Base-by-base conservation (phyloP, 148 eudicot species). In the Agrostemma githago region DNA sequence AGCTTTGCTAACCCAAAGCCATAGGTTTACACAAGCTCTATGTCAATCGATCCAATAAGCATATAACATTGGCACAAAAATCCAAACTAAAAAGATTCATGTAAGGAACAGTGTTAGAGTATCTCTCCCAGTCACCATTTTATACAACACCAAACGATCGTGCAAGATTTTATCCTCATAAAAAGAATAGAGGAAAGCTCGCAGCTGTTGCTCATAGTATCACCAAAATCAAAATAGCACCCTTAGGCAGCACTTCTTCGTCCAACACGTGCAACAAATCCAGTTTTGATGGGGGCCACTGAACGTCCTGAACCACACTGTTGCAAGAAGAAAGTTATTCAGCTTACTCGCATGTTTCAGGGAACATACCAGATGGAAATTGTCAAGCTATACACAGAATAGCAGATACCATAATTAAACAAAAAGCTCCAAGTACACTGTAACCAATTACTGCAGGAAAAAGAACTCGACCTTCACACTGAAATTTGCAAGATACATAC, bases 271-370 rank as follows among this genome's bases (percentile, higher is more conserved):
- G 79, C 82, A 75, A 80, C 63, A 39, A 75, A 80, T 10, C 76
- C 79, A 56, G 41, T 60, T 42, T 66, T 71, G 62, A 76, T 61
- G 53, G 75, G 68, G 26, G 82, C 71, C 53, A 76, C 83, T n/a
- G 76, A 80, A 21, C 73, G 66, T 39, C 73, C 62, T 0, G 83
- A 80, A 19, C 83, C 79, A 62, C 83, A 80, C 83, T 80, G 78
- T 39, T 43, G 15, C 48, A 74, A 65, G 46, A 44, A 5, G 4
- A 70, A 51, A 51, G 6, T 8, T 51, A 51, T 19, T 42, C 41
- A n/a, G 3, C 6, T 38, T 51, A 40, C 41, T 10, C 37, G 10
- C 8, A 60, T 60, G 8, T 60, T 4, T 19, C 64, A 60, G 16
- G 21, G 37, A 26, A 58, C 0, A 58, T 60, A 20, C 34, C 2